Conservation (phyloP, 75 land plant genomes). For the Gnetum montanum region DNA sequence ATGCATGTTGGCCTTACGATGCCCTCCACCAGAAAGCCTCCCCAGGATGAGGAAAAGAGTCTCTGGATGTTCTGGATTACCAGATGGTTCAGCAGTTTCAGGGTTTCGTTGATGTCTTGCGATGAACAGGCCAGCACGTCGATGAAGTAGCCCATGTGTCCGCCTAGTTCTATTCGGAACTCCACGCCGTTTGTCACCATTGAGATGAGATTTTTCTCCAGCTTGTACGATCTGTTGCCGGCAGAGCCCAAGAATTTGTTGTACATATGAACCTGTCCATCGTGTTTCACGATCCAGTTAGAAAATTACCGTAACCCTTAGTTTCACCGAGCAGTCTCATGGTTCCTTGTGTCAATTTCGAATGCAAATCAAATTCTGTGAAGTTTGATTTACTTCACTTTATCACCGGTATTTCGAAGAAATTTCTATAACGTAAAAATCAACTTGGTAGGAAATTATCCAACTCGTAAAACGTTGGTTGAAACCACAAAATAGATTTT, state of each 20-base stretch:
- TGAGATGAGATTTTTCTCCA: conserved; percentile 65
- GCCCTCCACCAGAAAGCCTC: conserved; percentile 33
- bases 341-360: no score
- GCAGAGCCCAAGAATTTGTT: conserved; percentile 36
- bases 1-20: conserved; percentile 58
- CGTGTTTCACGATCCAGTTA: no score
- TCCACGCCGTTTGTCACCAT: conserved; percentile 55
- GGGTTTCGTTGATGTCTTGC: conserved; percentile 40
- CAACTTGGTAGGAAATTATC: no score
- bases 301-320: no score
- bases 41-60: conserved; percentile 31
- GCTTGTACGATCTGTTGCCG: conserved; percentile 34
- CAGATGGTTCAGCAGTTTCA: conserved; percentile 42
- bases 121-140: conserved; percentile 68
- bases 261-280: conserved; percentile 71
- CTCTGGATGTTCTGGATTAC: conserved; percentile 47
- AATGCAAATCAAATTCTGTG: no score
- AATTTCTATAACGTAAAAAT: no score
- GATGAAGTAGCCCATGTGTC: conserved; percentile 40
- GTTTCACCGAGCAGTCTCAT: no score
- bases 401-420: no score
- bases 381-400: no score
- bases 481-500: no score
- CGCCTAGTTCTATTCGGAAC: conserved; percentile 51
- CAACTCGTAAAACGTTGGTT: no score